Evolutionary conservation across 2,329 filamentous ascomycete species (phyloP), one percentile per base, ranked within the genome.

Genomic region (Microdochium bolleyi): DNA sequence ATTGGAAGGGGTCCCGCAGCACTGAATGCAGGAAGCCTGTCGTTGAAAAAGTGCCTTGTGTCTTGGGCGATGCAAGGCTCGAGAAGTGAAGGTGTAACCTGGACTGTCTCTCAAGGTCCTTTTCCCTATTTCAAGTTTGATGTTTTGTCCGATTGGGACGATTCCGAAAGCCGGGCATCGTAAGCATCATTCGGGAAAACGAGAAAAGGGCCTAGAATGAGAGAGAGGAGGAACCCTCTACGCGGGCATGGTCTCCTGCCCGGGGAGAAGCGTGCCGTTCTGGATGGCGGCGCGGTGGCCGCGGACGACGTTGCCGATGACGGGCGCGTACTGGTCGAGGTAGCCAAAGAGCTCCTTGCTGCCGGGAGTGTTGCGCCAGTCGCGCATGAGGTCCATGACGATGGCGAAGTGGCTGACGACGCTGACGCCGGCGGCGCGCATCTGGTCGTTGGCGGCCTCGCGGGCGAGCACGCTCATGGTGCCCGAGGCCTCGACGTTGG

Each of bases 401-500:
- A 89, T 84, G 24, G 75, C 74, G 60, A 88, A 88, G 54, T 84
- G 64, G 16, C 76, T 76, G 25, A 84, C 75, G 25, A 84, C 67
- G 58, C 86, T 81, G 3, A 88, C 85, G 34, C 86, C 87, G 0
- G 85, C 84, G 24, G 71, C 63, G 52, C 79, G 72, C 84, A 89
- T 88, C 49, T 84, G 78, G 30, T 79, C 73, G 66, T 89, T 88
- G 38, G 83, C 78, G 50, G 83, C 76, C 54, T 84, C 80, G 7
- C 83, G 77, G 54, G 86, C 75, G 48, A 85, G 75, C 38, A 71
- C 63, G 2, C 77, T 80, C 21, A 83, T 83, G 1, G 87, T 89
- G 1, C 85, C 87, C 0, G 78, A 84, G 2, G 83, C 86, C 60
- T 90, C 87, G 51, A 84, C 77, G 68, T 89, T 88, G 60, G 84